A percentile compares a stretch with the other conserved stretches of the same genome.
Evolutionary conservation across 352 stramenopile species (phyloP).

Genomic region (Phytopythium mirpurense): DNA sequence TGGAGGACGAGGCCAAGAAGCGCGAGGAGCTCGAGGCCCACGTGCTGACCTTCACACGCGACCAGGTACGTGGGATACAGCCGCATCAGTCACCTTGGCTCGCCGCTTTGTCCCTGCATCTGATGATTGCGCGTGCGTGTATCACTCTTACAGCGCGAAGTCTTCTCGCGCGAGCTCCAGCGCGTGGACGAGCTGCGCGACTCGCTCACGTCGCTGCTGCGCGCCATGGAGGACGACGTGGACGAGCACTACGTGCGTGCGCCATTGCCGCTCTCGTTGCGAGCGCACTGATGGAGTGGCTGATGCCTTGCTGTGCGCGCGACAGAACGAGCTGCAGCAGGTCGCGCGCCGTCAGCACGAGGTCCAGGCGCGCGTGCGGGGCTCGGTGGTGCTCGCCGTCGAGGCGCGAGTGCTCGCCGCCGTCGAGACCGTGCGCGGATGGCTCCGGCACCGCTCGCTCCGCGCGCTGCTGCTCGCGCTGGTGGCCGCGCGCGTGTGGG

Average conservation of each 20-base stretch:
- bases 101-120: neutral
- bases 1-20: slow-evolving; percentile 69
- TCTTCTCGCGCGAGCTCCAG: slow-evolving; percentile 46
- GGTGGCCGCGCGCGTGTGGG: slow-evolving; percentile 40
- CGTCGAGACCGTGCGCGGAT: slow-evolving; percentile 26
- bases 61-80: slow-evolving; percentile 39
- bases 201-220: slow-evolving; percentile 45
- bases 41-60: slow-evolving; percentile 52
- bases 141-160: slow-evolving; percentile 17
- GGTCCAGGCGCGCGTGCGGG: slow-evolving; percentile 23
- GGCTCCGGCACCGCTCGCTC: slow-evolving; percentile 42
- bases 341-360: slow-evolving; percentile 32
- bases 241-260: slow-evolving; percentile 46
- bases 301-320: too few species aligned
- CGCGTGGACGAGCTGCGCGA: slow-evolving; percentile 50
- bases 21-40: slow-evolving; percentile 63
- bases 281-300: too few species aligned
- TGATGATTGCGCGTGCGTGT: neutral
- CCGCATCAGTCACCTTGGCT: neutral
- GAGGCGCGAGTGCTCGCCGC: slow-evolving; percentile 36
- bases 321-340: slow-evolving; percentile 49
- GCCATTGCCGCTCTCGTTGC: too few species aligned
- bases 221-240: slow-evolving; percentile 59
- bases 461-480: slow-evolving; percentile 50
- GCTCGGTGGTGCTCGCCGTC: slow-evolving; percentile 37